Percentiles rank a stretch among this genome's conserved stretches.
Evolutionary conservation across 495 filamentous ascomycete genomes (phyloP).

Genomic region (Xylaria palmicola): DNA sequence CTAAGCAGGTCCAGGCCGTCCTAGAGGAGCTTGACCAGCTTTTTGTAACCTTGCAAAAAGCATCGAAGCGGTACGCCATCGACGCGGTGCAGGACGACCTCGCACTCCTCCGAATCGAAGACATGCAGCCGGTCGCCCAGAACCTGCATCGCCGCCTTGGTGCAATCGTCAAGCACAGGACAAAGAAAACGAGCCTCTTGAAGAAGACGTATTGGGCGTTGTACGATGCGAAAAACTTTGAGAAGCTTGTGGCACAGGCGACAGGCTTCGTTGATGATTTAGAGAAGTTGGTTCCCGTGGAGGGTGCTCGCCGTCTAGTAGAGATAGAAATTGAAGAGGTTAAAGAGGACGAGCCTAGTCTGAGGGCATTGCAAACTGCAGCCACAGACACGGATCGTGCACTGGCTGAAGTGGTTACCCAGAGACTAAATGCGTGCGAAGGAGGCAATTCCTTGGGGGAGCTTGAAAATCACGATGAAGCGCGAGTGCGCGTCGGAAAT

Average conservation of each 20-base stretch:
- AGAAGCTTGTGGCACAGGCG: constrained; percentile 22
- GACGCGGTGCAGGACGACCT: constrained; percentile 7
- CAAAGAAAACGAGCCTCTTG: constrained; percentile 22
- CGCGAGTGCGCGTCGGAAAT: constrained; percentile 5
- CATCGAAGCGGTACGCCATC: constrained; percentile 13
- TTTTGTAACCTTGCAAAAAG: constrained; percentile 10
- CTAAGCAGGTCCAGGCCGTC: not conserved
- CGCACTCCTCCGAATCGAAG: constrained; percentile 15
- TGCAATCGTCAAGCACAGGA: constrained; percentile 18
- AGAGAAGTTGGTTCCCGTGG: constrained; percentile 23
- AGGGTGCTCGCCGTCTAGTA: not conserved
- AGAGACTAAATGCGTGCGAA: not conserved
- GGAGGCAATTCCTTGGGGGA: not conserved
- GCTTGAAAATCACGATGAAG: not conserved
- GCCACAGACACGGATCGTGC: not conserved
- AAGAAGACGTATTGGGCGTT: constrained; percentile 30
- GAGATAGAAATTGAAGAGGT: constrained; percentile 17
- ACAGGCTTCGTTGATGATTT: constrained; percentile 22
- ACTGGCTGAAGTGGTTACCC: not conserved
- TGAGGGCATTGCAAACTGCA: constrained; percentile 1
- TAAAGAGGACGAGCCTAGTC: constrained; percentile 11
- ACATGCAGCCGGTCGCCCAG: constrained; percentile 19
- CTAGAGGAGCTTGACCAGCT: constrained; percentile 16
- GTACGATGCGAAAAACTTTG: constrained; percentile 25
- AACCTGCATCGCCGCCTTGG: constrained; percentile 18